Evolutionary conservation across 129 eudicot species (phyloP).

Genomic region (Flaveria brownii): DNA sequence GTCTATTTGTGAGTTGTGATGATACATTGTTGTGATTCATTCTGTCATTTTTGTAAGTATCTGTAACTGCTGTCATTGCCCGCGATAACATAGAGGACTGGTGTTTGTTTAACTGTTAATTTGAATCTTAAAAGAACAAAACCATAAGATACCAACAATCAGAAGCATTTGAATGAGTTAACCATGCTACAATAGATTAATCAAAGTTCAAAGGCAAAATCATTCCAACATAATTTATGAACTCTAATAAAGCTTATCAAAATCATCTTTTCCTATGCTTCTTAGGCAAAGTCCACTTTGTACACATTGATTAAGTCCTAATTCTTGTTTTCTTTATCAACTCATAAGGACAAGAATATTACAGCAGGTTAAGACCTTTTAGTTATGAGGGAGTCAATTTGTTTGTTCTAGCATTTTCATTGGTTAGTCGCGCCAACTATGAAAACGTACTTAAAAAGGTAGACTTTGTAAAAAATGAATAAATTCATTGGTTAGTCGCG

Average conservation of each 20-base stretch:
- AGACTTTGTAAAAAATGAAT: no score
- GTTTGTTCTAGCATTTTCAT: conserved; percentile 71
- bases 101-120: background rate
- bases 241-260: background rate
- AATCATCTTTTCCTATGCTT: no score
- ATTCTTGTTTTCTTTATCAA: background rate
- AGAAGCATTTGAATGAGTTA: background rate
- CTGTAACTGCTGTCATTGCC: background rate
- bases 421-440: conserved; percentile 57
- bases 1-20: background rate
- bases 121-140: background rate
- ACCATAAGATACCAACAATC: background rate
- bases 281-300: no score
- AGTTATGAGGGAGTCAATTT: conserved; percentile 36
- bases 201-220: conserved; percentile 8
- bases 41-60: background rate
- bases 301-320: background rate
- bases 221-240: background rate
- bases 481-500: no score
- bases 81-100: conserved; percentile 4
- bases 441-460: no score
- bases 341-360: conserved; percentile 57
- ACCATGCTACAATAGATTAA: background rate
- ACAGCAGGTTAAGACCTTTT: conserved; percentile 73
- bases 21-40: conserved; percentile 26